These are phyloP conservation scores for Sporothrix sp. DNA, from an alignment of 2,329 filamentous ascomycete genomes.

Conservation along the genomic window DNA sequence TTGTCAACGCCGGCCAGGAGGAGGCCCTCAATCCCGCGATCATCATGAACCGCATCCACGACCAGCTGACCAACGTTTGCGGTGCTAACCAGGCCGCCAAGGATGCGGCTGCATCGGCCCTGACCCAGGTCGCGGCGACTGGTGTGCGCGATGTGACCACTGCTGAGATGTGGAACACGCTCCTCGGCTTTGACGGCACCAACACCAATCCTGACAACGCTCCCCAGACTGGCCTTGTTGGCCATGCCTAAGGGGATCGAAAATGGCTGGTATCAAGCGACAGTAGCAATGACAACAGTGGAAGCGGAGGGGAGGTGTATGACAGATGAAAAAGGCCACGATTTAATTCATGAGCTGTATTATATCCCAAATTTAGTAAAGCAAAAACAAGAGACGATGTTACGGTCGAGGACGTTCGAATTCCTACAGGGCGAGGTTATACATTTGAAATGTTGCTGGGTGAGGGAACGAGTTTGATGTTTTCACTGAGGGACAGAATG, in stretches of 20 bases:
- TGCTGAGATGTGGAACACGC: slow-evolving; percentile 32
- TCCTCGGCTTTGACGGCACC: slow-evolving; percentile 31
- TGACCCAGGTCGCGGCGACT: slow-evolving; percentile 29
- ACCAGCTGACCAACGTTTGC: slow-evolving; percentile 59
- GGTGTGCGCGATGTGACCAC: slow-evolving; percentile 29
- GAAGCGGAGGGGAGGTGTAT: slow-evolving; percentile 38
- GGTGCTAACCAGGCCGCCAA: slow-evolving; percentile 51
- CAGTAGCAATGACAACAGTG: slow-evolving; percentile 47
- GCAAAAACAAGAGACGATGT: slow-evolving; percentile 8
- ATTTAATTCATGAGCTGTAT: slow-evolving; percentile 5
- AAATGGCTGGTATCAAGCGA: too few relatives aligned
- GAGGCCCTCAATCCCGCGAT: slow-evolving; percentile 64
- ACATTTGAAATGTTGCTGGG: too few relatives aligned
- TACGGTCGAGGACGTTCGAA: background rate
- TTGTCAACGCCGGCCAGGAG: slow-evolving; percentile 52
- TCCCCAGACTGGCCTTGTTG: slow-evolving; percentile 29
- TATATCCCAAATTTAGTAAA: slow-evolving; percentile 7
- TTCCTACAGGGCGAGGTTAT: too few relatives aligned
- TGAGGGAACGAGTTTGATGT: too few relatives aligned
- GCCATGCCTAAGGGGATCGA: slow-evolving; percentile 27
- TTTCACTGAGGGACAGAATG: too few relatives aligned
- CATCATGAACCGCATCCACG: slow-evolving; percentile 63
- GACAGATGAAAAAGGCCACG: background rate
- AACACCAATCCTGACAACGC: slow-evolving; percentile 32
- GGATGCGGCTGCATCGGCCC: slow-evolving; percentile 40